Base-by-base conservation (phyloP, 345 rosid genomes). In the Jatropha curcas region DNA sequence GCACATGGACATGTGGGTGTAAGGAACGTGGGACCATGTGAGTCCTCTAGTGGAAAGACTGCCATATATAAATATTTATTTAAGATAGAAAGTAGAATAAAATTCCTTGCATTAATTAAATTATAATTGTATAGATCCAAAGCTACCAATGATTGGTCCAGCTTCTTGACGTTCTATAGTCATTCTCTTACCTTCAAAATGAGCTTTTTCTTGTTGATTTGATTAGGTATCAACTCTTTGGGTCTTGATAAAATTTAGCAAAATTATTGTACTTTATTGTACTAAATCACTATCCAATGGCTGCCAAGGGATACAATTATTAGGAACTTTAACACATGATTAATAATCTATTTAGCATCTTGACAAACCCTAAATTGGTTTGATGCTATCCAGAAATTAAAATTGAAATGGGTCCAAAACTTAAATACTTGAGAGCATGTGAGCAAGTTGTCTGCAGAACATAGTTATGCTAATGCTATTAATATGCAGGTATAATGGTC, bases 21-120 rank as follows among this genome's bases (percentile, higher is more conserved):
- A 66, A 81, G 79, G 70, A 85, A 76, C 86, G 66, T 84, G 87
- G 90, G 92, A 66, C 89, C 96, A 88, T 85, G 92, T 87, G 93
- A 84, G 70, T n/a, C n/a, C 74, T 8, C 57, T 28, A 43, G 76
- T 73, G 79, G 77, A 77, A 78, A 80, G 76, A 67, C 74, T 31
- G n/a, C n/a, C n/a, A n/a, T n/a, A n/a, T n/a, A n/a, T n/a, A n/a
- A n/a, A n/a, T n/a, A n/a, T n/a, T n/a, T n/a, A n/a, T n/a, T n/a
- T n/a, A 31, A 20, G 31, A 30, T 31, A 37, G 63, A 71, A 59
- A 75, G 31, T 55, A 67, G 92, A 81, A 83, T 81, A 81, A 80
- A 74, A 76, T 77, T 61, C 69, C 56, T 41, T 70, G 72, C 79
- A 82, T 48, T 77, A 79, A 82, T 48, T 77, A 79, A 80, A 72